Base-by-base conservation (phyloP, 768 basidiomycete genomes). In the Mrakia blollopis region DNA sequence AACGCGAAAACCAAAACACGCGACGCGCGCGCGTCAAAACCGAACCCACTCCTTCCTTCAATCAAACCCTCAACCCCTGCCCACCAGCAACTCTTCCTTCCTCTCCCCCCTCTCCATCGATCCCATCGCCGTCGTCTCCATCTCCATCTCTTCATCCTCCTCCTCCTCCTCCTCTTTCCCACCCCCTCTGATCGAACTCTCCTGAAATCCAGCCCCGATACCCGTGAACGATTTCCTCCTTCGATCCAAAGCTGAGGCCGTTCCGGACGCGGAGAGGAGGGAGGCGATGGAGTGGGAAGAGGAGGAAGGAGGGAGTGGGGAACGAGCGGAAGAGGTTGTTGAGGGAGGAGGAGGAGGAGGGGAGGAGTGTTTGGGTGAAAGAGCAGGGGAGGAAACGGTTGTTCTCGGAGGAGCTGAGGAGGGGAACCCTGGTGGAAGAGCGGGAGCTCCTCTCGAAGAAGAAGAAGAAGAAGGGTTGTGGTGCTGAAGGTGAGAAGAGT, bases 241-340 rank as follows among this genome's bases (percentile, higher is more conserved):
- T 18, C 39, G 10, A 3, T 37, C 63, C 2, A 30, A 16, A 2
- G 28, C 63, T 37, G 37, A 30, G 28, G 63, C 37, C 35, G 32
- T 37, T 30, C 37, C 37, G 32, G 63, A 32, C 9, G 39, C 65
- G 0, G 65, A 35, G 18, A 68, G 39, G 7, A 68, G 65, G 7
- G 65, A 68, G 1, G 65, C 65, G 32, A 68, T 39, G 35, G 65
- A 68, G 65, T 68, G 65, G 11, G 57, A 57, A 4, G 57, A 57
- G 25, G 57, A n/a, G 57, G 25, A n/a, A 8, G 57, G 28, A 8
- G 57, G 28, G 57, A 28, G 23, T 57, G 57, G 57, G 57, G 25
- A 28, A 2, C 25, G 57, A 14, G 25, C 11, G 25, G 57, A 28
- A 7, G 57, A 4, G 57, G 18, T 32, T 23, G 62, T 25, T 63